Conservation (phyloP, 441 rosid genomes). For the Pelargonium australe region DNA sequence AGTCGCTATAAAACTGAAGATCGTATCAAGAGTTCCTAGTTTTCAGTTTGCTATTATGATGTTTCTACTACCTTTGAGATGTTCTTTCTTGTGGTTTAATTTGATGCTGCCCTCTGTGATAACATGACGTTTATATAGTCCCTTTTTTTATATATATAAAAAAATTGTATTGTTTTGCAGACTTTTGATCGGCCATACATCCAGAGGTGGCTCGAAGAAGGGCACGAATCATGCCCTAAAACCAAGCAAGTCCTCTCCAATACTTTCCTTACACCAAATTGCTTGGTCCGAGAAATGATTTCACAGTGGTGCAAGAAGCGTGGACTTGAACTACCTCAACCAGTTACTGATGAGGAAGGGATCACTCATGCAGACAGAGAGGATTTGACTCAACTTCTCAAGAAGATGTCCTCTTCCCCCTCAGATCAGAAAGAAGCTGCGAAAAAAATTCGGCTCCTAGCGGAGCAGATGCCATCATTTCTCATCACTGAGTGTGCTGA, state of each 20-base stretch:
- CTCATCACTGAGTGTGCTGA: slow-evolving; percentile 21
- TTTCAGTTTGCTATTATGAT: too few relatives aligned
- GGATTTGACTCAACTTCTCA: slow-evolving; percentile 26
- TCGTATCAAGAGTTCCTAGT: too few relatives aligned
- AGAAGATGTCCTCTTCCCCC: slow-evolving; percentile 31
- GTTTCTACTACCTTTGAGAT: too few relatives aligned
- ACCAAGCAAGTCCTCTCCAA: slow-evolving; percentile 34
- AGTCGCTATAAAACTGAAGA: too few relatives aligned
- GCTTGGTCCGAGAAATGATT: slow-evolving; percentile 25
- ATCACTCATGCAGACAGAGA: slow-evolving; percentile 16
- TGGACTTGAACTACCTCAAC: slow-evolving; percentile 15
- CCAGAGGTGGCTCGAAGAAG: slow-evolving; percentile 31
- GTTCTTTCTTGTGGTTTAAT: not conserved
- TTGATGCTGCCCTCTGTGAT: not conserved
- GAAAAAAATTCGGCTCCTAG: slow-evolving; percentile 29
- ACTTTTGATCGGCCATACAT: slow-evolving; percentile 37
- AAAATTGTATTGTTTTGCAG: slow-evolving; percentile 20
- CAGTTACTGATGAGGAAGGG: not conserved
- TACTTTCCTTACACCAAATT: slow-evolving; percentile 34
- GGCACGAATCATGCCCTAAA: slow-evolving; percentile 35
- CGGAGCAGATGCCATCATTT: slow-evolving; percentile 27
- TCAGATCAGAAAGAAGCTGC: slow-evolving; percentile 40
- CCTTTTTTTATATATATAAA: not conserved
- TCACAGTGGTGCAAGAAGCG: slow-evolving; percentile 28
- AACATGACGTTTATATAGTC: not conserved